phyloP scores from a whole-genome alignment of 164 flowering plant genomes.

The Berberis thunbergii region DNA sequence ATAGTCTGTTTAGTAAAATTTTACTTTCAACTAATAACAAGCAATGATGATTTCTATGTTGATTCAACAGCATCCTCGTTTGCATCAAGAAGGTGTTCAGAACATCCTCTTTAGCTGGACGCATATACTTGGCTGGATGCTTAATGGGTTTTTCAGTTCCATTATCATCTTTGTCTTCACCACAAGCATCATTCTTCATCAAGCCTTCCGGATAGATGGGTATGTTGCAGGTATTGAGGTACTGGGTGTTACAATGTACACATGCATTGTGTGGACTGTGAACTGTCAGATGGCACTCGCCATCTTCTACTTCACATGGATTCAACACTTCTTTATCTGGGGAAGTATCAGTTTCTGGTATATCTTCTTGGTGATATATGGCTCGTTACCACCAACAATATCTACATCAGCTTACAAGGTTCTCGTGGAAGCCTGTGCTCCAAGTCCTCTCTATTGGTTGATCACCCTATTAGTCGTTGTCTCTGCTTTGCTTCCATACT shows the following conservation, averaged over 20 bases:
- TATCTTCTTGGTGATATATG: constrained; percentile 51
- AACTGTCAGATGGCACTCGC: constrained; percentile 39
- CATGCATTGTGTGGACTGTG: constrained; percentile 48
- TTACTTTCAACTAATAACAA: too few relatives aligned
- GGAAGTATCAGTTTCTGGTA: constrained; percentile 74
- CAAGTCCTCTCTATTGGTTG: constrained; percentile 49
- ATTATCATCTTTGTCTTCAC: constrained; percentile 54
- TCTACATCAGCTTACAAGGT: constrained; percentile 67
- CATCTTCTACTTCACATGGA: constrained; percentile 81
- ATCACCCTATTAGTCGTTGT: constrained; percentile 41
- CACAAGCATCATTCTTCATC: constrained; percentile 10
- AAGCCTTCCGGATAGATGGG: constrained; percentile 59
- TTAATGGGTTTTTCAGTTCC: constrained; percentile 54
- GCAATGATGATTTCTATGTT: not conserved
- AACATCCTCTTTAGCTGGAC: constrained; percentile 29
- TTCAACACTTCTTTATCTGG: constrained; percentile 28
- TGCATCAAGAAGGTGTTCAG: constrained; percentile 4
- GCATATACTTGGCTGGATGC: constrained; percentile 73
- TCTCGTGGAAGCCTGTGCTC: constrained; percentile 57
- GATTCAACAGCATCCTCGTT: constrained; percentile 40
- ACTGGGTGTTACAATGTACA: constrained; percentile 63
- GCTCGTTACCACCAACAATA: constrained; percentile 38
- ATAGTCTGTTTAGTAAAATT: too few relatives aligned
- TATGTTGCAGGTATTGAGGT: constrained; percentile 37
- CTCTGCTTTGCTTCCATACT: constrained; percentile 47